Base-by-base conservation (phyloP, 78 protist genomes). In the Protostelium mycophagum region DNA sequence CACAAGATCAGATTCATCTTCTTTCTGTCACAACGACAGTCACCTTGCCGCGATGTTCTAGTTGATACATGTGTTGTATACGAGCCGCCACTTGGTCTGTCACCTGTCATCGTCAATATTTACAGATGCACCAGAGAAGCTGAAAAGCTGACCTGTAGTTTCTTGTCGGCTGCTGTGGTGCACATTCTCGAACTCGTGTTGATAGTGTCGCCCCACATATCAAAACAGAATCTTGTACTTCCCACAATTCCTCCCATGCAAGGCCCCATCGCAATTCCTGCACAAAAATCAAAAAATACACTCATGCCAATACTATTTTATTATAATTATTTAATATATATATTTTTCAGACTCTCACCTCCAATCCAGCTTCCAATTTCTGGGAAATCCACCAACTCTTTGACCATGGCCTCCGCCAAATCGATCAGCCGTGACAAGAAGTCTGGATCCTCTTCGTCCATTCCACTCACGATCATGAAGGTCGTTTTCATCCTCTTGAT, bases 131-230 rank as follows among this genome's bases (percentile, higher is more conserved):
- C n/a, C n/a, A n/a, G n/a, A n/a, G n/a, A n/a, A 96, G 90, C 63
- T 96, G 96, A 83, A 97, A 93, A 37, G 90, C n/a, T n/a, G n/a
- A n/a, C n/a, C n/a, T n/a, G n/a, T n/a, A n/a, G n/a, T n/a, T n/a
- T 63, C 28, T 87, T 86, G 5, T 39, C 38, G 5, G 87, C 88
- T 0, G 96, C 84, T 28, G 92, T 89, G 1, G 92, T 84, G 85
- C 94, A 95, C 97, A 97, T 95, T 28, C 97, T 38, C 5, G 94
- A 37, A 63, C 98, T 97, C 36, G 94, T 91, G 89, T 97, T 96
- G 34, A 96, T 97, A n/a, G 97, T 91, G 86, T 97, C 98, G 38
- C 99, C 98, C 95, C 94, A 94, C 5, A 97, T 73, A 90, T 95
- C 97, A 85, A 94, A 97, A 51, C 83, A 63, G 87, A 92, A 85